These are phyloP conservation scores for Solanum lycopersicoides DNA, from an alignment of 257 asterid species.

Conservation along the genomic window DNA sequence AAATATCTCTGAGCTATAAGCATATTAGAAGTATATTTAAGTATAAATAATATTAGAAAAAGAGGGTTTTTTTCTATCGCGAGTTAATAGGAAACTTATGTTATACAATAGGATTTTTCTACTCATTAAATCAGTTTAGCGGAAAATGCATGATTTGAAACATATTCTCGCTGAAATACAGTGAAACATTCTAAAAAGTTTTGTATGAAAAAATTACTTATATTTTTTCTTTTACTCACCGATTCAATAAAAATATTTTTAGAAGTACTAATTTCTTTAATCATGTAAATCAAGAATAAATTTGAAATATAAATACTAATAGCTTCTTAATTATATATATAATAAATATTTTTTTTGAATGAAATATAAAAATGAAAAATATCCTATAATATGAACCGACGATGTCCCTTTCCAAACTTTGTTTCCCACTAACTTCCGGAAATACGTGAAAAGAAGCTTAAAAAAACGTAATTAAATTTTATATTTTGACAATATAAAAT, in stretches of 20 bases:
- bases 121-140: not conserved
- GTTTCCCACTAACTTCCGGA: not conserved
- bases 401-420: not conserved
- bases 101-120: no score
- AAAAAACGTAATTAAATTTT: not conserved
- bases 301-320: not conserved
- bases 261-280: no score
- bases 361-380: not conserved
- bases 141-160: no score
- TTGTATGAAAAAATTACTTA: not conserved
- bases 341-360: not conserved
- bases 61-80: not conserved
- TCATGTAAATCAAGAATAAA: not conserved
- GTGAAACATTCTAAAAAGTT: not conserved
- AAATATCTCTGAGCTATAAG: not conserved
- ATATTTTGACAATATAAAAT: not conserved
- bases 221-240: not conserved
- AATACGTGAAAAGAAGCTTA: not conserved
- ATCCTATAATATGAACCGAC: not conserved
- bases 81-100: no score
- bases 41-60: not conserved
- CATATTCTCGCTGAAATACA: no score
- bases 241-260: not conserved
- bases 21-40: not conserved
- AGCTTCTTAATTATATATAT: not conserved